Conservation (phyloP, 1,284 basidiomycete genomes). For the Ceratobasidium sp. region DNA sequence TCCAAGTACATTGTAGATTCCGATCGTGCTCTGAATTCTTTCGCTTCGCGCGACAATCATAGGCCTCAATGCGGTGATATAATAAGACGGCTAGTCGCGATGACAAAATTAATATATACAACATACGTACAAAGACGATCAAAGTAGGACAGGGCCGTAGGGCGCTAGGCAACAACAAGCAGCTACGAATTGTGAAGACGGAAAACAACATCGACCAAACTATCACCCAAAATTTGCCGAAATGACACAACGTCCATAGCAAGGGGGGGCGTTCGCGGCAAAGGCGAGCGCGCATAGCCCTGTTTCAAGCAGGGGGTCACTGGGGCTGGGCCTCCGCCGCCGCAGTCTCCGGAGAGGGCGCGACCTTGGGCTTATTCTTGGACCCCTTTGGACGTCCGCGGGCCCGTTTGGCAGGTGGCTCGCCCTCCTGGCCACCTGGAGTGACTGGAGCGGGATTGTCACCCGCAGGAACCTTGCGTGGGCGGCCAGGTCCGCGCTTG, state of each 20-base stretch:
- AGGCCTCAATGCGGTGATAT: no score
- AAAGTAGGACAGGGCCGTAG: neutral
- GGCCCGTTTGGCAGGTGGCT: conserved; percentile 59
- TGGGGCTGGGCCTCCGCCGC: neutral
- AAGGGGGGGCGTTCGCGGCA: neutral
- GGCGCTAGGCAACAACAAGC: neutral
- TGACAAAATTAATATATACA: no score
- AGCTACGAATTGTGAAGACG: neutral
- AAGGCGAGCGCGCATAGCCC: neutral
- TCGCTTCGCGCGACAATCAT: no score
- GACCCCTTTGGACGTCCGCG: conserved; percentile 64
- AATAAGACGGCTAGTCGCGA: no score
- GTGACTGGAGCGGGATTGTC: conserved; percentile 8
- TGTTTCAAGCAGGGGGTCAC: conserved; percentile 6
- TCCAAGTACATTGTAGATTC: neutral
- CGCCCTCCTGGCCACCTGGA: conserved; percentile 45
- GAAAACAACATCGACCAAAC: conserved; percentile 1
- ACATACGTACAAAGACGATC: neutral
- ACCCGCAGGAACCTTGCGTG: conserved; percentile 37
- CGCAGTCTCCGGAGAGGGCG: conserved; percentile 16
- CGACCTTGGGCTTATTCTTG: conserved; percentile 59
- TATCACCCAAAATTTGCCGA: neutral
- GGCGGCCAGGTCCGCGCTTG: conserved; percentile 43
- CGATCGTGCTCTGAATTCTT: no score
- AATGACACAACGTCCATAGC: neutral